These are phyloP conservation scores for Verticillium klebahnii DNA, from an alignment of 2,329 filamentous ascomycete species.

Conservation along the genomic window DNA sequence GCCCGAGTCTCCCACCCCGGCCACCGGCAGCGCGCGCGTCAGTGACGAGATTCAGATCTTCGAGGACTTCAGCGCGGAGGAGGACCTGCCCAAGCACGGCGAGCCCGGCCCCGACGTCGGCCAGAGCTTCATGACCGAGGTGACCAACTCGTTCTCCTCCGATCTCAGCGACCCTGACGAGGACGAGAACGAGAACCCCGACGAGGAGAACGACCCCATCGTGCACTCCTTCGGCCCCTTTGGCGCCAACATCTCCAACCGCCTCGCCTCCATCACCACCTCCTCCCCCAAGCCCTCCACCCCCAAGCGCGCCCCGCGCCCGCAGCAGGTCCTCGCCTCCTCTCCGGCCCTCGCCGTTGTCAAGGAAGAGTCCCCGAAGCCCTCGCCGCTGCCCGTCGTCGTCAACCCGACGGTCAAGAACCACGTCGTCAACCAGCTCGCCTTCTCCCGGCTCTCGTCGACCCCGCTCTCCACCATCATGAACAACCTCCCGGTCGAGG, in stretches of 20 bases:
- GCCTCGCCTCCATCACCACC: slow-evolving; percentile 73
- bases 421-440: slow-evolving; percentile 91
- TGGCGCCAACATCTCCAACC: slow-evolving; percentile 77
- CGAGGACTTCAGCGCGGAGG: slow-evolving; percentile 15
- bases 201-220: slow-evolving; percentile 93
- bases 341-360: not conserved
- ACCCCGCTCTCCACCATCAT: slow-evolving; percentile 87
- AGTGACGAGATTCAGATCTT: slow-evolving; percentile 16
- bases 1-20: slow-evolving; percentile 61
- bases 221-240: slow-evolving; percentile 90
- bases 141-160: slow-evolving; percentile 51
- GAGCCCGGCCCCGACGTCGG: slow-evolving; percentile 19
- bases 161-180: slow-evolving; percentile 48
- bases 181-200: slow-evolving; percentile 70
- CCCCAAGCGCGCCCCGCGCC: not conserved
- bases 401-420: slow-evolving; percentile 54
- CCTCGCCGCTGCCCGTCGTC: slow-evolving; percentile 19
- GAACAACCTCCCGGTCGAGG: slow-evolving; percentile 71
- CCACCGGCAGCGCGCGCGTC: slow-evolving; percentile 23
- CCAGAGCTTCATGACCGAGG: slow-evolving; percentile 46
- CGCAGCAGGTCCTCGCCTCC: not conserved
- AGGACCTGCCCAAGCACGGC: slow-evolving; percentile 39
- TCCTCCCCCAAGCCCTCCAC: slow-evolving; percentile 50
- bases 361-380: slow-evolving; percentile 5
- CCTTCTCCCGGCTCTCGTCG: slow-evolving; percentile 87